A percentile compares a stretch with the other conserved stretches of the same genome.
These are phyloP conservation scores for Emericellopsis cladophorae DNA, from an alignment of 2,329 filamentous ascomycete genomes.

Conservation along the genomic window DNA sequence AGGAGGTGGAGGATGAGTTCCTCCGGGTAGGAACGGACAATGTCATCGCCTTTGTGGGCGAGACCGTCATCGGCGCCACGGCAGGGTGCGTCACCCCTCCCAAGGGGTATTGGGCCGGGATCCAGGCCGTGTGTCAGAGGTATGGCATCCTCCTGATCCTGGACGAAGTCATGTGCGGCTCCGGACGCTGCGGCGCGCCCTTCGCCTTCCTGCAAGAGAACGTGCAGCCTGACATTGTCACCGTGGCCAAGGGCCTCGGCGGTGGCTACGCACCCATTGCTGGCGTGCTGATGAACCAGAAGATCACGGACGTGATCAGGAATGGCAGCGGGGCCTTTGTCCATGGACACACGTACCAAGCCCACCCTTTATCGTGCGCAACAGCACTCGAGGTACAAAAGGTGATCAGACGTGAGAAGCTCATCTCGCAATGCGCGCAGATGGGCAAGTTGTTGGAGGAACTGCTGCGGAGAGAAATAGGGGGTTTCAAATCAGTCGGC, in stretches of 20 bases:
- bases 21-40: slow-evolving; percentile 28
- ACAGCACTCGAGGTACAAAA: slow-evolving; percentile 23
- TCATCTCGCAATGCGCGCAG: slow-evolving; percentile 16
- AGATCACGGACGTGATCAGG: slow-evolving; percentile 34
- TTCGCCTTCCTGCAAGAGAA: slow-evolving; percentile 31
- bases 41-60: slow-evolving; percentile 34
- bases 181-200: slow-evolving; percentile 46
- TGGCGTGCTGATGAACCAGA: slow-evolving; percentile 34
- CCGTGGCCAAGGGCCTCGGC: slow-evolving; percentile 45
- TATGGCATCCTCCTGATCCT: slow-evolving; percentile 42
- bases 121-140: slow-evolving; percentile 39
- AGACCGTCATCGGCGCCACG: slow-evolving; percentile 34
- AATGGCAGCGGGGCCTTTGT: slow-evolving; percentile 34
- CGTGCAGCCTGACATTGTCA: slow-evolving; percentile 38
- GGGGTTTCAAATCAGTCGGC: slow-evolving; percentile 12
- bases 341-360: slow-evolving; percentile 44
- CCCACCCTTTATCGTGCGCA: slow-evolving; percentile 21
- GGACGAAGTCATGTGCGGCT: slow-evolving; percentile 57
- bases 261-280: slow-evolving; percentile 43
- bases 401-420: slow-evolving; percentile 18
- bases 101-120: slow-evolving; percentile 39
- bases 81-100: slow-evolving; percentile 38
- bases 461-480: slow-evolving; percentile 7
- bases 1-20: slow-evolving; percentile 35
- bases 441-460: slow-evolving; percentile 17